Base-by-base conservation (phyloP, 2,329 filamentous ascomycete species). In the Plenodomus biglobosus region DNA sequence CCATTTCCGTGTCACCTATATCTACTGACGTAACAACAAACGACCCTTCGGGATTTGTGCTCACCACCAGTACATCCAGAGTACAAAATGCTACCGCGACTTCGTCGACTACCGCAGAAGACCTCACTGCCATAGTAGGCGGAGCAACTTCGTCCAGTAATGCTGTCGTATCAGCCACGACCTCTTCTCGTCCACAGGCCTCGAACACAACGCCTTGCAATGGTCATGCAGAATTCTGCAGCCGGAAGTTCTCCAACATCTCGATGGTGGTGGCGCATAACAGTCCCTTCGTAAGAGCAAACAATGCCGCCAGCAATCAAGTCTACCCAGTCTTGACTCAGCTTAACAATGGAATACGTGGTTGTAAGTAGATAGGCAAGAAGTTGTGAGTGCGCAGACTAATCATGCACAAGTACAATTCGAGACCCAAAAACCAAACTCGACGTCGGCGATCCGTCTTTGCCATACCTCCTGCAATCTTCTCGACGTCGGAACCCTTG, bases 401-500 rank as follows among this genome's bases (percentile, higher is more conserved):
- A 3, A 34, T 7, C 17, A 15, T 43, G 56, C 0, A 10, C 36
- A 51, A 83, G 80, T 86, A 24, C 80, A 85, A 72, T 83, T 83
- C 53, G 79, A 85, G 66, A 78, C 78, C 0, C 83, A 85, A 51
- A 73, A 71, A 30, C 66, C 76, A 21, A 83, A 85, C 56, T 73
- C 73, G 18, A 82, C 80, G 0, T 70, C 85, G 40, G 85, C 87
- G 66, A 56, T 68, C 10, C 58, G 54, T 1, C 90, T 94, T 62
- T 96, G 92, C 72, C 92, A 96, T 70, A 89, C 88, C 1, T 85
- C 81, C 38, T 96, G 92, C 73, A 82, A 90, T 56, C 76, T 96
- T 2, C 81, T 96, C 24, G 86, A 96, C 59, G 88, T 82, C 1
- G 92, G 92, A 0, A 85, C 88, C 7, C 86, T 94, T 42, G 83